Percentiles rank a stretch among this genome's conserved stretches.
Conservation (phyloP, 2,329 filamentous ascomycete genomes). For the Zasmidium cellare region DNA sequence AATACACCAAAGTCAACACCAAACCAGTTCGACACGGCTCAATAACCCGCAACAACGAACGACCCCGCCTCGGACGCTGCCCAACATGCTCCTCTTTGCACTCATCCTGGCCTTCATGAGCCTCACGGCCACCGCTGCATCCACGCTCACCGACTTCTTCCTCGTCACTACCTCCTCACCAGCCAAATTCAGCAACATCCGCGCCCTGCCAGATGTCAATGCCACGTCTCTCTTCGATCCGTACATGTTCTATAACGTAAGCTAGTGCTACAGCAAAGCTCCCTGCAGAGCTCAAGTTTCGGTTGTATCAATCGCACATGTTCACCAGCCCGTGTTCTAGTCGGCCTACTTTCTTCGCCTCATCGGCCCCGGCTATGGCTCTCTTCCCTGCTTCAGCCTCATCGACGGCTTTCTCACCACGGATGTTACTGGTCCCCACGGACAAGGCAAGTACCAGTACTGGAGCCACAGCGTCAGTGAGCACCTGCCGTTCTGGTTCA, state of each 20-base stretch:
- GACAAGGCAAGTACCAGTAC: constrained; percentile 23
- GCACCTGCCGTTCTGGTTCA: constrained; percentile 33
- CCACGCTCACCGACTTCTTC: constrained; percentile 34
- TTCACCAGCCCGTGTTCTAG: constrained; percentile 11
- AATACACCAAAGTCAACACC: too few species aligned
- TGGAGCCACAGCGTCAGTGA: constrained; percentile 35
- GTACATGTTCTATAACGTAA: neutral
- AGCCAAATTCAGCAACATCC: constrained; percentile 28
- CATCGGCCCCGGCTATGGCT: constrained; percentile 39
- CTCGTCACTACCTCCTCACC: constrained; percentile 42
- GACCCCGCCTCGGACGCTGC: too few species aligned
- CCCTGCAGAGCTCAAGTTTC: neutral
- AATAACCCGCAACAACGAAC: too few species aligned
- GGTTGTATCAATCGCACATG: neutral
- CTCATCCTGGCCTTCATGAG: neutral
- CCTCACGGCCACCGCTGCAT: neutral
- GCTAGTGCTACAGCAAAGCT: constrained; percentile 11
- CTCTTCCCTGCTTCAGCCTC: constrained; percentile 42
- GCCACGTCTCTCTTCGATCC: constrained; percentile 43
- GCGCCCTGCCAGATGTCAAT: constrained; percentile 36
- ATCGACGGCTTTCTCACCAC: constrained; percentile 36
- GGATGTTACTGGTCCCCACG: constrained; percentile 23
- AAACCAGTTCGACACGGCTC: too few species aligned
- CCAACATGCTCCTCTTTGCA: neutral
- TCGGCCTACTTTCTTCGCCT: constrained; percentile 39